Evolutionary conservation across 2,329 filamentous ascomycete species (phyloP).

Genomic region (Geosmithia flava): DNA sequence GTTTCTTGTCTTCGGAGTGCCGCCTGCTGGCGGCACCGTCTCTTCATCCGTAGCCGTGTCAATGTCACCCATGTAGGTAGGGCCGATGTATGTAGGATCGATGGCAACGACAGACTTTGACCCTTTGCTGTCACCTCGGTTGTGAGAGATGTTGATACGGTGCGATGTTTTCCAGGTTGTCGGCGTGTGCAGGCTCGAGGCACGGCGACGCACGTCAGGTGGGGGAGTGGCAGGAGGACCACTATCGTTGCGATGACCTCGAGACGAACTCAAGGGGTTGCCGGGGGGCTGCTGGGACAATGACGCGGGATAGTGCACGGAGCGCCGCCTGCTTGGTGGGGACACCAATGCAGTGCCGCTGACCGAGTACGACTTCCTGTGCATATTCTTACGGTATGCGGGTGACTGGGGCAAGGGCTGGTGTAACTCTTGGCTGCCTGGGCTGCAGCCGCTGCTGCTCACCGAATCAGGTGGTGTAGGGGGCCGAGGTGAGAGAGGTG

Average conservation of each 20-base stretch:
- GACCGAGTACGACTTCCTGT: constrained; percentile 3
- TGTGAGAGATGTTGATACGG: neutral
- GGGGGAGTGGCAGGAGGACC: neutral
- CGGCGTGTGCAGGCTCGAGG: constrained; percentile 1
- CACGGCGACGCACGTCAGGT: neutral
- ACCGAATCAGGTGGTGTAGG: constrained; percentile 13
- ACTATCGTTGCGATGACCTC: neutral
- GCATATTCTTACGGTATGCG: neutral
- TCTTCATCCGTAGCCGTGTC: neutral
- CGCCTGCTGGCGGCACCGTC: neutral
- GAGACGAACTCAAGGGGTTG: neutral
- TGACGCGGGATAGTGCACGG: neutral
- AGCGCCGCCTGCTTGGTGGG: neutral
- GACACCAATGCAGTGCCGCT: neutral
- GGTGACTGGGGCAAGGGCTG: neutral
- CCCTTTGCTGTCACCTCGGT: neutral
- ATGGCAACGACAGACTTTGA: neutral
- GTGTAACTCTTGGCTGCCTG: neutral
- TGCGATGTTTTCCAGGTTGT: neutral
- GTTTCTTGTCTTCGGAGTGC: constrained; percentile 3
- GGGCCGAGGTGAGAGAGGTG: constrained; percentile 16
- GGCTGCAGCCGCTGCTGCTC: neutral
- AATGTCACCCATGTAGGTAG: neutral
- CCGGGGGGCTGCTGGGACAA: neutral
- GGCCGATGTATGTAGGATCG: neutral